phyloP scores from a whole-genome alignment of 1,284 basidiomycete species.

The Ganoderma sinense region DNA sequence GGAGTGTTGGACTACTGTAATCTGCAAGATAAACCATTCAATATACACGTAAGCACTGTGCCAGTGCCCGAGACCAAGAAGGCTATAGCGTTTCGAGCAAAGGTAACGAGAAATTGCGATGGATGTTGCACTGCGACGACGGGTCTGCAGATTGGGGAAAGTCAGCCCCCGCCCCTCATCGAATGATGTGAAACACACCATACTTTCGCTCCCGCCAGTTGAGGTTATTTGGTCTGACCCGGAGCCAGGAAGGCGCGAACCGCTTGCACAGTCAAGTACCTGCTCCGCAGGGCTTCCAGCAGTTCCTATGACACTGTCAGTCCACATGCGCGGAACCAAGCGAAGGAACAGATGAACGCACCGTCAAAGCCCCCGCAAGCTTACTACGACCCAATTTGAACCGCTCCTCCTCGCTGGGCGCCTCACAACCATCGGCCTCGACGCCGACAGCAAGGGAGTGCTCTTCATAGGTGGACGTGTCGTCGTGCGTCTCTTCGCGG shows the following conservation, averaged over 20 bases:
- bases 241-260: conserved; percentile 3
- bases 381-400: conserved; percentile 9
- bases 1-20: neutral
- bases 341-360: conserved; percentile 3
- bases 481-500: conserved; percentile 3
- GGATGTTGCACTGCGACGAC: conserved; percentile 6
- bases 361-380: conserved; percentile 6
- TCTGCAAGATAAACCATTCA: neutral
- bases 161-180: neutral
- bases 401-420: neutral
- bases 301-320: neutral
- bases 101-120: conserved; percentile 8
- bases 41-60: neutral
- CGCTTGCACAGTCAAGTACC: conserved; percentile 1
- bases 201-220: neutral
- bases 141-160: neutral
- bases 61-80: neutral
- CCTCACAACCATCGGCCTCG: conserved; percentile 6
- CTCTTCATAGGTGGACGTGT: neutral
- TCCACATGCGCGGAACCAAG: neutral
- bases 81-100: neutral
- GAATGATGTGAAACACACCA: neutral
- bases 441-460: neutral
- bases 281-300: neutral
- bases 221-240: neutral